Evolutionary conservation across 345 rosid genomes (phyloP), one percentile per base, ranked within the genome.

Genomic region (Gossypium raimondii): DNA sequence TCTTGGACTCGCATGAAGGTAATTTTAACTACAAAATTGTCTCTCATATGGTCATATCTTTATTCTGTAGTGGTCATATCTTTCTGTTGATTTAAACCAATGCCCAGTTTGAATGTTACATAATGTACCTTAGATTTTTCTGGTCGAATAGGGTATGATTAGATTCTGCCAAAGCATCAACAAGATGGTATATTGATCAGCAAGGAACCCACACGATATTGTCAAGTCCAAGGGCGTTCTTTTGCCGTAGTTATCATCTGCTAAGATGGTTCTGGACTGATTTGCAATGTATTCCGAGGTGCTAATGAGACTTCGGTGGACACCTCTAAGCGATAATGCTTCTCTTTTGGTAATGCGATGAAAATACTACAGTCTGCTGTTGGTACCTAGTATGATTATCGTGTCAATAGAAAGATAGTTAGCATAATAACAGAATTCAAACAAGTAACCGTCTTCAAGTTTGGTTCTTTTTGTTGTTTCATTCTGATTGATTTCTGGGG

Each of bases 1-100:
- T 76, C 87, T 89, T 24, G 92, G 89, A 61, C 67, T 81, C 38
- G 89, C 89, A 69, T 87, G 86, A 80, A 82, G 93, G 92, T 87
- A 80, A 77, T 51, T 34, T 71, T 41, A 56, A 44, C 16, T 52
- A 7, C 60, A 67, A 67, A 64, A 9, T n/a, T 38, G 44, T 44
- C 41, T 7, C 27, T 34, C 41, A 34, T 34, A 34, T 5, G 41
- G 41, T 34, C 53, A 20, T 44, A 24, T 18, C 70, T 66, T 6
- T 45, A 5, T 43, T 44, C 29, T 44, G 10, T 66, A 44, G 50
- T 64, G 51, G 50, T 29, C 27, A 43, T n/a, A 7, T 44, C 2
- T 65, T 24, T 3, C 52, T 24, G 22, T 51, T 50, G 1, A 9
- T 12, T 25, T 50, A 20, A 9, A 50, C 20, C 59, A 8, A 0